These are phyloP conservation scores for Quercus lobata DNA, from an alignment of 331 rosid genomes.

Conservation along the genomic window DNA sequence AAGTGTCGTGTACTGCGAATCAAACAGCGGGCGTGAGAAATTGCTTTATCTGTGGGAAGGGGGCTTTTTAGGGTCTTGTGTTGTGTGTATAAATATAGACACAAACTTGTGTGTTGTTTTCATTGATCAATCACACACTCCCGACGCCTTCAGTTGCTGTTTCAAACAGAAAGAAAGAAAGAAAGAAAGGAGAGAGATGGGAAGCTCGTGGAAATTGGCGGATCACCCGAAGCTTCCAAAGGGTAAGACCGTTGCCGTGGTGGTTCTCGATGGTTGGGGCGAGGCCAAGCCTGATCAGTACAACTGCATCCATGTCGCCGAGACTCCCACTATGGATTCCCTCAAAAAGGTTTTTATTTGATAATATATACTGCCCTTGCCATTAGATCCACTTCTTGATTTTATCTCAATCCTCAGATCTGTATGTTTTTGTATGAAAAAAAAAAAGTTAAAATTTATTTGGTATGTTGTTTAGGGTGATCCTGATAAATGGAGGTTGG, in stretches of 20 bases:
- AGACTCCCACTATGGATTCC: conserved; percentile 94
- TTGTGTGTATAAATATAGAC: background rate
- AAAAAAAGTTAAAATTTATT: no score
- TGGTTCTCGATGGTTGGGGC: conserved; percentile 97
- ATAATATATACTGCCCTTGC: no score
- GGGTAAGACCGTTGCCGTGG: conserved; percentile 68
- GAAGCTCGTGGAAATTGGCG: conserved; percentile 73
- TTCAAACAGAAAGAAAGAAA: background rate
- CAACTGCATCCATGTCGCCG: conserved; percentile 84
- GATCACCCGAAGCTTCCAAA: conserved; percentile 94
- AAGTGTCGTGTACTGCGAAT: background rate
- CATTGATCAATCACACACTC: no score
- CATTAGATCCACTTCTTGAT: background rate
- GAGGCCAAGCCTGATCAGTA: conserved; percentile 71
- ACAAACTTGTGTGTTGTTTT: no score
- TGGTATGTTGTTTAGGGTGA: conserved; percentile 49
- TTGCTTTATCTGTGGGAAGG: background rate
- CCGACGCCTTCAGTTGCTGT: no score
- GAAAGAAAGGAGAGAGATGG: conserved; percentile 39
- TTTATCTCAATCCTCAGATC: background rate
- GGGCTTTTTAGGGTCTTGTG: background rate
- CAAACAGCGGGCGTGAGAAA: background rate
- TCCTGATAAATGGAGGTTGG: conserved; percentile 85
- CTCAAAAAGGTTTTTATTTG: conserved; percentile 49
- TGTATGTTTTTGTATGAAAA: background rate